phyloP scores from a whole-genome alignment of 2,329 filamentous ascomycete genomes.

The Periglandula ipomoeae region DNA sequence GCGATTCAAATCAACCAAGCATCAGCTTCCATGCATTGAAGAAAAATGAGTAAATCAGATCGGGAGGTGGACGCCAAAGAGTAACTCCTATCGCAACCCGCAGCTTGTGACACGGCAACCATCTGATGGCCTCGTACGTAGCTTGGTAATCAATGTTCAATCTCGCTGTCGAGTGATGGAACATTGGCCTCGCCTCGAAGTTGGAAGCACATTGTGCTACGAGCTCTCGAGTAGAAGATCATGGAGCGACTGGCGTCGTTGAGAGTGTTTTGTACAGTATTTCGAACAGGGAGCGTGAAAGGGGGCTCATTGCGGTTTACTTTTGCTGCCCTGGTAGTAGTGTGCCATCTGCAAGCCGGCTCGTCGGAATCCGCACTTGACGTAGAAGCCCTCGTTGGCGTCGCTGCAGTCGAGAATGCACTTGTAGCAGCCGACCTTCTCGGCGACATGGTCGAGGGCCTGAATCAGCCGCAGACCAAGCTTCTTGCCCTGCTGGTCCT shows the following conservation, averaged over 20 bases:
- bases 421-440: conserved; percentile 91
- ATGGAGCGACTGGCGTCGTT: too few relatives aligned
- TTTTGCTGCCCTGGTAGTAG: conserved; percentile 63
- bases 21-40: not conserved
- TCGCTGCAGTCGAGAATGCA: conserved; percentile 95
- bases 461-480: conserved; percentile 87
- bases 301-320: conserved; percentile 27
- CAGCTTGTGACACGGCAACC: too few relatives aligned
- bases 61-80: not conserved
- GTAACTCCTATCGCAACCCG: conserved; percentile 14
- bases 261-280: too few relatives aligned
- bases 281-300: too few relatives aligned
- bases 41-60: conserved; percentile 14
- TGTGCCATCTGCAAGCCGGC: conserved; percentile 95
- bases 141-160: too few relatives aligned
- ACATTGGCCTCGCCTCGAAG: too few relatives aligned
- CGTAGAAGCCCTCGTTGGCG: conserved; percentile 92
- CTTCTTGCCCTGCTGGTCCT: conserved; percentile 96
- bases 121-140: too few relatives aligned
- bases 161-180: too few relatives aligned
- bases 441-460: conserved; percentile 80
- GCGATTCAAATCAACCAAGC: not conserved
- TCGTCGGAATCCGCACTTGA: conserved; percentile 92
- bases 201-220: too few relatives aligned
- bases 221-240: too few relatives aligned